Conservation (phyloP, 1,284 basidiomycete species). For the Ceratobasidium sp. region DNA sequence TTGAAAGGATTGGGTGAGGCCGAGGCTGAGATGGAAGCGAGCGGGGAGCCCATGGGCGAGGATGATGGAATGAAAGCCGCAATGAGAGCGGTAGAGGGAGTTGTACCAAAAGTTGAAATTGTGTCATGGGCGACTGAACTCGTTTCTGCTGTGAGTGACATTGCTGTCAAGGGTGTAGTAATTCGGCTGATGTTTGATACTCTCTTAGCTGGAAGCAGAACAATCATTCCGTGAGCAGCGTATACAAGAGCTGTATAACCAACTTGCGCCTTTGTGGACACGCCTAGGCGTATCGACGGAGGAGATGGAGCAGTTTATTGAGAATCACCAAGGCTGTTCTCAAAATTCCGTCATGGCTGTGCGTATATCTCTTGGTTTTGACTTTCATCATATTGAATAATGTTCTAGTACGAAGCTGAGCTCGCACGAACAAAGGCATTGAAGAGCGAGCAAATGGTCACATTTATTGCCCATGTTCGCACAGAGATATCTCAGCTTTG, state of each 20-base stretch:
- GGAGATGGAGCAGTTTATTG: conserved; percentile 84
- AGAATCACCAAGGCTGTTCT: conserved; percentile 78
- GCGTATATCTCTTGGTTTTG: conserved; percentile 24
- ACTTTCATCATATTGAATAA: background rate
- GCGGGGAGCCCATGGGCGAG: conserved; percentile 52
- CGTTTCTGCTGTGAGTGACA: conserved; percentile 43
- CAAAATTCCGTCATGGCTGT: conserved; percentile 69
- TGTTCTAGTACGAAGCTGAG: conserved; percentile 79
- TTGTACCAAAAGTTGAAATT: conserved; percentile 72
- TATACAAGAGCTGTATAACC: conserved; percentile 87
- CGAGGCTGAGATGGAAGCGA: conserved; percentile 57
- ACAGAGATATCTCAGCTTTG: conserved; percentile 83
- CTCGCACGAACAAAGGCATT: conserved; percentile 88
- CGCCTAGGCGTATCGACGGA: conserved; percentile 73
- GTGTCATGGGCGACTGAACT: conserved; percentile 66
- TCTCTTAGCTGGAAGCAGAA: conserved; percentile 62
- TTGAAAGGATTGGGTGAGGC: conserved; percentile 68
- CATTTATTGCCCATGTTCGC: conserved; percentile 84
- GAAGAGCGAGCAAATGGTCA: conserved; percentile 85
- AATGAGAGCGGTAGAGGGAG: conserved; percentile 58
- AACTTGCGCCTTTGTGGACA: conserved; percentile 81
- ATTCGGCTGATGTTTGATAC: background rate
- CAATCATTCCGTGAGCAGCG: conserved; percentile 73
- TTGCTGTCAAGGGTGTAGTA: background rate
- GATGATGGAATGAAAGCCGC: conserved; percentile 43